phyloP scores from a whole-genome alignment of 2,329 filamentous ascomycete species.

The Nothomitra cinnamomea region DNA sequence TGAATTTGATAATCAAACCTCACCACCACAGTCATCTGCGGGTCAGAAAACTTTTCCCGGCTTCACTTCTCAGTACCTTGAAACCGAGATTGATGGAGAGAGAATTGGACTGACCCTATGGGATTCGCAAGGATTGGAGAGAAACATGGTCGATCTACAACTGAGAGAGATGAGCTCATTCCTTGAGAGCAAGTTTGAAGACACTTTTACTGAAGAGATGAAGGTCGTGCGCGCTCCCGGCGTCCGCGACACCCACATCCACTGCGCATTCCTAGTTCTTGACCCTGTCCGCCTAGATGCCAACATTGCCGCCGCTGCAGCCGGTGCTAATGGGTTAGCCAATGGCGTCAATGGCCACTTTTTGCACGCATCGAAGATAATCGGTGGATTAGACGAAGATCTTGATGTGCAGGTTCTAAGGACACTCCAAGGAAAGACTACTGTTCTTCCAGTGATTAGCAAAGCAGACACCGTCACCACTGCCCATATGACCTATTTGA shows the following conservation, averaged over 20 bases:
- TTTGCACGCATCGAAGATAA: constrained; percentile 19
- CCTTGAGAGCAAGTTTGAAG: constrained; percentile 94
- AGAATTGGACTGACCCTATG: constrained; percentile 84
- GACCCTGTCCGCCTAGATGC: constrained; percentile 74
- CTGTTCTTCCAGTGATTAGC: constrained; percentile 84
- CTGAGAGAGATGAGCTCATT: constrained; percentile 82
- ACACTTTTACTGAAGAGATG: constrained; percentile 93
- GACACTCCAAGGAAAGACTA: constrained; percentile 80
- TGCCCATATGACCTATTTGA: constrained; percentile 81
- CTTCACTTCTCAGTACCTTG: constrained; percentile 78
- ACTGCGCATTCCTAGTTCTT: constrained; percentile 82
- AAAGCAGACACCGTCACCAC: constrained; percentile 96
- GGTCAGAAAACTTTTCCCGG: constrained; percentile 27
- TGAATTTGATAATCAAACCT: not conserved
- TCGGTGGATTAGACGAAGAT: constrained; percentile 67
- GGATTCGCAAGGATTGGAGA: constrained; percentile 92
- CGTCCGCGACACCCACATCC: constrained; percentile 89
- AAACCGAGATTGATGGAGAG: constrained; percentile 87
- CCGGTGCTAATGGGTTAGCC: constrained; percentile 34
- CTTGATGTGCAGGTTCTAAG: constrained; percentile 82
- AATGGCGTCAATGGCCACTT: constrained; percentile 23
- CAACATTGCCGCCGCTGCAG: constrained; percentile 55
- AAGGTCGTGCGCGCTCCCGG: constrained; percentile 90
- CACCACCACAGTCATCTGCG: not conserved
- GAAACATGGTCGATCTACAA: constrained; percentile 87